Percentiles rank a stretch among this genome's conserved stretches.
These are phyloP conservation scores for Dipteronia dyeriana DNA, from an alignment of 345 rosid species.

Conservation along the genomic window DNA sequence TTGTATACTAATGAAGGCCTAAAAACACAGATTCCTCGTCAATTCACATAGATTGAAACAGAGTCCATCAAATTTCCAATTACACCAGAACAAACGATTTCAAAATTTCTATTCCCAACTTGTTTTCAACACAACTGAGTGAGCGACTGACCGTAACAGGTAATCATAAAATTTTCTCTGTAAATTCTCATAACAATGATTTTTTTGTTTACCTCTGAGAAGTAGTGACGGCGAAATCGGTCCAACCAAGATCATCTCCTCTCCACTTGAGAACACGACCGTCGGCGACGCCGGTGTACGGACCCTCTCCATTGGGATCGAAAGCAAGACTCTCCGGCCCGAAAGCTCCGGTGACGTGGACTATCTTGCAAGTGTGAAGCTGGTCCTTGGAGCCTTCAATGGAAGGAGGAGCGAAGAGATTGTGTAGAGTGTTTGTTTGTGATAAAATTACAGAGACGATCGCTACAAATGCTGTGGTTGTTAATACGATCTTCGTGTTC, in stretches of 20 bases:
- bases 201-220: constrained; percentile 37
- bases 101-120: no score
- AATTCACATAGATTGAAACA: no score
- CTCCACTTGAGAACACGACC: constrained; percentile 72
- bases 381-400: constrained; percentile 37
- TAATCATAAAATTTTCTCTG: no score
- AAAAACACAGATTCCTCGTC: no score
- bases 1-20: no score
- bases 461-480: constrained; percentile 17
- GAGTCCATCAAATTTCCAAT: no score
- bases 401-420: constrained; percentile 38
- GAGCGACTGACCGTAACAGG: no score
- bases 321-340: constrained; percentile 77
- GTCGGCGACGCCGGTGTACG: constrained; percentile 68
- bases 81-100: no score
- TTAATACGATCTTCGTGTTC: constrained; percentile 24
- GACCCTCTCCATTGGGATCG: constrained; percentile 55
- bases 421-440: constrained; percentile 15
- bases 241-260: constrained; percentile 48
- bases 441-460: constrained; percentile 27
- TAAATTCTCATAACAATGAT: no score
- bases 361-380: constrained; percentile 38
- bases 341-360: constrained; percentile 47
- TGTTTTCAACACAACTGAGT: no score
- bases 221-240: constrained; percentile 59